Evolutionary conservation across 306 rosid species (phyloP).

Genomic region (Quercus rubra): DNA sequence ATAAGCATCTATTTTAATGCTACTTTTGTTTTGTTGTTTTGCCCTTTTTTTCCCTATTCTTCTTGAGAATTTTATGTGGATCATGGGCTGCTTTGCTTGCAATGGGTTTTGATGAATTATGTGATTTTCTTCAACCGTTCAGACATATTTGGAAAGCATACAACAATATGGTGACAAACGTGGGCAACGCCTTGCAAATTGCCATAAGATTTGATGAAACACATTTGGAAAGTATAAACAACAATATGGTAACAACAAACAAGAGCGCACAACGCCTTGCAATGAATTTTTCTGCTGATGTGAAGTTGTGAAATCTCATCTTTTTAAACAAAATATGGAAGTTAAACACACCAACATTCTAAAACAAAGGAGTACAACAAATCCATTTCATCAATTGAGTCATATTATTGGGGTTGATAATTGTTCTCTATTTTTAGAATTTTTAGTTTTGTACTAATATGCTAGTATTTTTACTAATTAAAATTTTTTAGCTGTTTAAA

Average conservation of each 20-base stretch:
- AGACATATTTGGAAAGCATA: background rate
- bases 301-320: too few relatives aligned
- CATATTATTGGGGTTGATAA: background rate
- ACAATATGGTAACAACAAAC: too few relatives aligned
- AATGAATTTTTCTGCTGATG: too few relatives aligned
- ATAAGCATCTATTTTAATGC: background rate
- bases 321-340: too few relatives aligned
- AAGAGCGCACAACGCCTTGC: too few relatives aligned
- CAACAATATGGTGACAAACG: background rate
- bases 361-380: background rate
- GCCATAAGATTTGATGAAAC: too few relatives aligned
- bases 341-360: too few relatives aligned
- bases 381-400: background rate
- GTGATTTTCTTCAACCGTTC: background rate
- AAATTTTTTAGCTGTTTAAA: too few relatives aligned
- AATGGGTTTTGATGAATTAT: background rate
- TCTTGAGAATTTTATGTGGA: background rate
- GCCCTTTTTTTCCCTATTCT: background rate
- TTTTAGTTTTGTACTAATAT: background rate
- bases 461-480: background rate
- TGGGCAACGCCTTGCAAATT: too few relatives aligned
- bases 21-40: background rate
- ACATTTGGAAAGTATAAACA: too few relatives aligned
- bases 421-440: background rate
- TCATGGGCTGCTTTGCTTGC: background rate